Evolutionary conservation across 1,284 basidiomycete genomes (phyloP).

Genomic region (Ustilago xerochloae): DNA sequence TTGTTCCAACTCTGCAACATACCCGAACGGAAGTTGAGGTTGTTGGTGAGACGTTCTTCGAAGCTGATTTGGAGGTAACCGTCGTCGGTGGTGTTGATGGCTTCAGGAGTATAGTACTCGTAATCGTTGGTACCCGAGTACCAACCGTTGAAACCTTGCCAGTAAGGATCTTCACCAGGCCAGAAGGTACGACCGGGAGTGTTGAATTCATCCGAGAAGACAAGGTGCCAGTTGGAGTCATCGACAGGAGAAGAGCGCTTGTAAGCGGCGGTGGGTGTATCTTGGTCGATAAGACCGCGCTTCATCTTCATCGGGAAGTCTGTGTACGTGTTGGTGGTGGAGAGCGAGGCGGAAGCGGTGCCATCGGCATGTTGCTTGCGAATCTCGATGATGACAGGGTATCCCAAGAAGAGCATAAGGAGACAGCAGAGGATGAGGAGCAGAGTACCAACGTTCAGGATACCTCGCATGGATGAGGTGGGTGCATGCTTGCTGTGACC

Average conservation of each 20-base stretch:
- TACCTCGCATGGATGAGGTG: conserved; percentile 28
- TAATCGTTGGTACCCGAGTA: conserved; percentile 61
- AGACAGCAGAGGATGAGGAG: conserved; percentile 45
- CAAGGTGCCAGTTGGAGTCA: conserved; percentile 70
- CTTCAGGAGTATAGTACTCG: conserved; percentile 68
- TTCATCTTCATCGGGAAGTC: conserved; percentile 26
- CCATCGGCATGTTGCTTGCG: conserved; percentile 21
- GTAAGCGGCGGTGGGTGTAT: conserved; percentile 39
- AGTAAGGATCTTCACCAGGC: conserved; percentile 64
- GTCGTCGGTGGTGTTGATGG: conserved; percentile 49
- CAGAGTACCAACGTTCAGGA: conserved; percentile 56
- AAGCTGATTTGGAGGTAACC: conserved; percentile 52
- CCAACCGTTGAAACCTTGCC: conserved; percentile 62
- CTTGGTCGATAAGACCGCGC: conserved; percentile 47
- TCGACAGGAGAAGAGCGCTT: conserved; percentile 18
- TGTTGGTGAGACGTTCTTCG: conserved; percentile 44
- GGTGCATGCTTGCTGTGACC: neutral
- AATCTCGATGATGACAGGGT: conserved; percentile 55
- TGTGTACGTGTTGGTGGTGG: conserved; percentile 13
- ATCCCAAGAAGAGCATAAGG: conserved; percentile 64
- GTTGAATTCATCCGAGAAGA: conserved; percentile 79
- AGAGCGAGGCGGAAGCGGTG: neutral
- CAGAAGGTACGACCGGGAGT: conserved; percentile 74
- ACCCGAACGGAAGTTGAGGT: conserved; percentile 60
- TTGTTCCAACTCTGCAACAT: conserved; percentile 67